phyloP scores from a whole-genome alignment of 768 basidiomycete species.

The Boletus pseudo-olivaceus region DNA sequence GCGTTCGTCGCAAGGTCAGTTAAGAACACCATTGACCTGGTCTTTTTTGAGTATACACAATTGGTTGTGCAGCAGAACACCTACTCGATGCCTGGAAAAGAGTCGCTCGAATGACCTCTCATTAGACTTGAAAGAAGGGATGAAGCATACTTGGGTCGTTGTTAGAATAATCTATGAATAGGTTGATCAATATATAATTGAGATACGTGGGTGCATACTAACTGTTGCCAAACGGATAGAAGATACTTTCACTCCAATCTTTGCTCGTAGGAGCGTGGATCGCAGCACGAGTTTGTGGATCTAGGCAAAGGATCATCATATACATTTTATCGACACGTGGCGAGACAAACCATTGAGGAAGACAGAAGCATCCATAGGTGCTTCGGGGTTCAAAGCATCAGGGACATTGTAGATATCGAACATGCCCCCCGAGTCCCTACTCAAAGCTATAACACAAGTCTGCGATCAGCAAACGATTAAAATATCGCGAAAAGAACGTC shows the following conservation, averaged over 20 bases:
- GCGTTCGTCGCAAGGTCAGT: constrained; percentile 65
- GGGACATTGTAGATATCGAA: constrained; percentile 53
- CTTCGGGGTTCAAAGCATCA: constrained; percentile 52
- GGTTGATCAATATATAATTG: neutral
- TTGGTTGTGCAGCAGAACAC: constrained; percentile 3
- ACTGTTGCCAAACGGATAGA: constrained; percentile 37
- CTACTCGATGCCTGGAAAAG: constrained; percentile 32
- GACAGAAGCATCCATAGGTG: constrained; percentile 45
- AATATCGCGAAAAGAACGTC: constrained; percentile 8
- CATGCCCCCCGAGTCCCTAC: constrained; percentile 25
- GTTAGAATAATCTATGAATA: constrained; percentile 15
- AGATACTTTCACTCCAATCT: constrained; percentile 36
- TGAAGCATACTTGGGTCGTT: constrained; percentile 33
- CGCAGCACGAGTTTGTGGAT: constrained; percentile 52
- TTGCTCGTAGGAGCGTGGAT: constrained; percentile 67
- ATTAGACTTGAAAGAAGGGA: neutral
- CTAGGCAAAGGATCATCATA: constrained; percentile 27
- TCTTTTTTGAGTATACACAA: constrained; percentile 9
- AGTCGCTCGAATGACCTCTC: neutral
- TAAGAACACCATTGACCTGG: constrained; percentile 61
- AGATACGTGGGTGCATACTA: constrained; percentile 2
- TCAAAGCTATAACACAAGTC: constrained; percentile 13
- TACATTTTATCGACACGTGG: neutral
- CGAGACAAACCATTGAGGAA: constrained; percentile 58
- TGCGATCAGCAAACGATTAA: constrained; percentile 3